Evolutionary conservation across 768 basidiomycete species (phyloP).

Genomic region (Amanita muscaria): DNA sequence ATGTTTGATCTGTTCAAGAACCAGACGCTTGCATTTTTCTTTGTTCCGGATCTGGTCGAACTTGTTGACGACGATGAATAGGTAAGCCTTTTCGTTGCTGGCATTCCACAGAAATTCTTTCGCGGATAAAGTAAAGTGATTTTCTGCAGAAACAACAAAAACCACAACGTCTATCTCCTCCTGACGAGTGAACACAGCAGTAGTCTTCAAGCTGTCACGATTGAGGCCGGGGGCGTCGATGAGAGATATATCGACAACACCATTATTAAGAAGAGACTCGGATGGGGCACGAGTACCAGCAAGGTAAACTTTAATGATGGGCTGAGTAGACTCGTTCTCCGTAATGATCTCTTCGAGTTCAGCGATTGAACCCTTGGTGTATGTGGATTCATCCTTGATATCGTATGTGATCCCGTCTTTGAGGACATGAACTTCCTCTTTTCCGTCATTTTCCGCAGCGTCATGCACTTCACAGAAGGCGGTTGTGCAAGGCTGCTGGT

Average conservation of each 20-base stretch:
- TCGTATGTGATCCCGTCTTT: slow-evolving; percentile 64
- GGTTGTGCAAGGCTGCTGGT: slow-evolving; percentile 96
- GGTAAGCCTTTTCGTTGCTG: slow-evolving; percentile 92
- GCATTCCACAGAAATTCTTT: slow-evolving; percentile 91
- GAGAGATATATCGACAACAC: slow-evolving; percentile 93
- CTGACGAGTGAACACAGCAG: slow-evolving; percentile 89
- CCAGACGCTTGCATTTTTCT: slow-evolving; percentile 77
- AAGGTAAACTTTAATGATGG: slow-evolving; percentile 83
- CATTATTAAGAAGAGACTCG: slow-evolving; percentile 87
- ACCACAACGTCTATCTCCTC: slow-evolving; percentile 98
- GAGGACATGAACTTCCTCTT: slow-evolving; percentile 81
- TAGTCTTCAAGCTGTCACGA: slow-evolving; percentile 90
- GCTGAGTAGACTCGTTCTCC: slow-evolving; percentile 62
- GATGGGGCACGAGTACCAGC: slow-evolving; percentile 69
- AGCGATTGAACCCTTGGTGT: slow-evolving; percentile 51
- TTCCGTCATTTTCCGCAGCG: slow-evolving; percentile 67
- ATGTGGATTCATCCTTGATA: slow-evolving; percentile 67
- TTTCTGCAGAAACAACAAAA: slow-evolving; percentile 96
- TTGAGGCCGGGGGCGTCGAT: slow-evolving; percentile 98
- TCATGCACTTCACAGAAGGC: slow-evolving; percentile 96
- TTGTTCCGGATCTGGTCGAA: slow-evolving; percentile 95
- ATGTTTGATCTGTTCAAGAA: slow-evolving; percentile 90
- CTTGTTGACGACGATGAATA: slow-evolving; percentile 99
- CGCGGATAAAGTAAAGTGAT: slow-evolving; percentile 94
- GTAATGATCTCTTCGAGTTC: slow-evolving; percentile 76